Evolutionary conservation across 2,329 filamentous ascomycete species (phyloP), one percentile per base, ranked within the genome.

Genomic region (Alternaria triticimaculans): DNA sequence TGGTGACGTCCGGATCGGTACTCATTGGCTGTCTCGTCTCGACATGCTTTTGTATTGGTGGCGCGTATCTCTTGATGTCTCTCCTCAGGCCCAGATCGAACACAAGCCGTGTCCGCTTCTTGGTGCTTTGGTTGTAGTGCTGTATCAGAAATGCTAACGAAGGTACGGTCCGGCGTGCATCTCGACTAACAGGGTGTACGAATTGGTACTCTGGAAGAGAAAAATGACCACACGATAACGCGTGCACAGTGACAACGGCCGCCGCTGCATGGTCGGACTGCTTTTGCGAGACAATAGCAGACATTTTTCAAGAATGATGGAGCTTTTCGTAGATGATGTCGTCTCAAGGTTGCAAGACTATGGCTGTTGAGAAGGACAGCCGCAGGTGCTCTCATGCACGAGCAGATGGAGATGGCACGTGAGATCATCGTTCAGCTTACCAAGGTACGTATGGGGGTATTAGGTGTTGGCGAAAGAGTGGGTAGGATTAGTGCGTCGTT

Each of bases 1-100:
- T 76, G 0, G 80, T 82, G 0, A 82, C 80, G 28, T 80, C 75
- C 26, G 84, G 78, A 58, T 72, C 77, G 60, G 69, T 83, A 63
- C 55, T 72, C 63, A 79, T 72, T 1, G 86, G 86, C 50, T 82
- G 79, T 33, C 86, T 80, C 37, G 78, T 78, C 26, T 79, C 73
- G 21, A 86, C 76, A 62, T 87, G 85, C 21, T 78, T 78, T 61
- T 84, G 83, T 55, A 85, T 81, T 4, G 78, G 74, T 7, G 73
- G 65, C 1, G 82, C 76, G 71, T 88, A 88, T 54, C 77, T 75
- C 15, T 72, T 72, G 6, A 82, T 65, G 33, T 85, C 80, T 54
- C 81, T 78, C 56, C 85, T 83, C 28, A 88, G 70, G 1, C 86
- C 86, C 0, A 88, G 78, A 63, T 88, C 86, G 70, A 88, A 88